Base-by-base conservation (phyloP, 73 alveolate species). In the Symbiodinium natans region DNA sequence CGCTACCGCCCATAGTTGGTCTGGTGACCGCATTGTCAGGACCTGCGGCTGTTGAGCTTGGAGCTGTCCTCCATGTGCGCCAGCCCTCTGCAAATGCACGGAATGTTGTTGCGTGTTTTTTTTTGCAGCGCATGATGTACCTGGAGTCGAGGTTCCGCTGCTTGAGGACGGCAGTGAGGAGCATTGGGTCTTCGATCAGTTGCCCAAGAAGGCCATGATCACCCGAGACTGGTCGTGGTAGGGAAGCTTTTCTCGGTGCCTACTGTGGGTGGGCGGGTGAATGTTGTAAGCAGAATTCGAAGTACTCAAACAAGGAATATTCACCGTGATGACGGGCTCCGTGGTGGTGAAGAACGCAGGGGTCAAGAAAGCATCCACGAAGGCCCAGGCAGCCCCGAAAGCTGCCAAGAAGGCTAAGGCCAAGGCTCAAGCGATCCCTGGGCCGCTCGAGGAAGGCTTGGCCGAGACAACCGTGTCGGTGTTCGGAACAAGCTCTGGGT, bases 401-500 rank as follows among this genome's bases (percentile, higher is more conserved):
- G 31, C 5, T 8, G 56, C 74, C 25, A 40, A 42, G 40, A 33
- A 34, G 73, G 48, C 77, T 9, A 40, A 80, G 54, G 42, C 36
- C 43, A 82, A 41, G 73, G 71, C 36, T 2, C 39, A 1, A 68
- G 46, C n/a, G 77, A 11, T 19, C 33, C 56, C 11, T 43, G 56
- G 5, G 56, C 56, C 59, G 13, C n/a, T 42, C n/a, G 43, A 39
- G 56, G 29, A 2, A 2, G 38, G 46, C 77, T 5, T 25, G 43
- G 46, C 17, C 21, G 54, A 9, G 36, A 8, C 88, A 2, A 33
- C 56, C 4, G 82, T 52, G 25, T 33, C 68, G 7, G 56, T 73
- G 34, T 19, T 19, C 46, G 93, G 6, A 85, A 85, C 93, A 85
- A 85, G 54, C 54, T 85, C 23, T 85, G 82, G 82, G 56, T 85